phyloP scores from a whole-genome alignment of 78 protist genomes.

The Dictyostelium capitatum region DNA sequence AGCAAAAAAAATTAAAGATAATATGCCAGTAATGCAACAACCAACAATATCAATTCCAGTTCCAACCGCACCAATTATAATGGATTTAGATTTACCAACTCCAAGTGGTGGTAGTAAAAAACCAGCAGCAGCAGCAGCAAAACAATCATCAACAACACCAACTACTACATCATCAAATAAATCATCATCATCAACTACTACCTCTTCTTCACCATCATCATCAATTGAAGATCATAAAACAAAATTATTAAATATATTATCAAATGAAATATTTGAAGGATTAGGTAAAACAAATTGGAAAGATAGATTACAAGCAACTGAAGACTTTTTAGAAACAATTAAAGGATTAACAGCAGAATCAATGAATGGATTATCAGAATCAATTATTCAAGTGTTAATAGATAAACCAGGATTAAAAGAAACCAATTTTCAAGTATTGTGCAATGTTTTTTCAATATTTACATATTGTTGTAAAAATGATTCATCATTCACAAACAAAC shows the following conservation, averaged over 20 bases:
- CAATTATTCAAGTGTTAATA: neutral
- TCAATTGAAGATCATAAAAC: neutral
- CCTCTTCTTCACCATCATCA: neutral
- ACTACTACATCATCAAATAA: neutral
- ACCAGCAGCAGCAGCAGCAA: slow-evolving; percentile 10
- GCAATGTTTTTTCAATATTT: slow-evolving; percentile 3
- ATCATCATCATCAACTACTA: neutral
- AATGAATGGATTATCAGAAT: slow-evolving; percentile 3
- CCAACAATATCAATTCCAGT: slow-evolving; percentile 19
- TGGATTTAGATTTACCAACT: slow-evolving; percentile 8
- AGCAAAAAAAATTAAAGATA: slow-evolving; percentile 67
- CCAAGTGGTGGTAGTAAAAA: neutral
- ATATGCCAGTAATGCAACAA: slow-evolving; percentile 33
- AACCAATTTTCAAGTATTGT: slow-evolving; percentile 51
- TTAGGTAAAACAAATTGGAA: slow-evolving; percentile 34
- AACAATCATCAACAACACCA: neutral
- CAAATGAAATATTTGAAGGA: slow-evolving; percentile 3
- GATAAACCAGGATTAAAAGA: slow-evolving; percentile 84
- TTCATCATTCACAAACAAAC: slow-evolving; percentile 5
- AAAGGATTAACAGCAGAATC: neutral
- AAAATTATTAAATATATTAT: neutral
- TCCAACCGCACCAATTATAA: neutral
- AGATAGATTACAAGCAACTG: slow-evolving; percentile 36
- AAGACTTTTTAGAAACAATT: slow-evolving; percentile 12
- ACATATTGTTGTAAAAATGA: neutral